A percentile compares a stretch with the other conserved stretches of the same genome.
Evolutionary conservation across 257 asterid species (phyloP).

Genomic region (Agastache rugosa): DNA sequence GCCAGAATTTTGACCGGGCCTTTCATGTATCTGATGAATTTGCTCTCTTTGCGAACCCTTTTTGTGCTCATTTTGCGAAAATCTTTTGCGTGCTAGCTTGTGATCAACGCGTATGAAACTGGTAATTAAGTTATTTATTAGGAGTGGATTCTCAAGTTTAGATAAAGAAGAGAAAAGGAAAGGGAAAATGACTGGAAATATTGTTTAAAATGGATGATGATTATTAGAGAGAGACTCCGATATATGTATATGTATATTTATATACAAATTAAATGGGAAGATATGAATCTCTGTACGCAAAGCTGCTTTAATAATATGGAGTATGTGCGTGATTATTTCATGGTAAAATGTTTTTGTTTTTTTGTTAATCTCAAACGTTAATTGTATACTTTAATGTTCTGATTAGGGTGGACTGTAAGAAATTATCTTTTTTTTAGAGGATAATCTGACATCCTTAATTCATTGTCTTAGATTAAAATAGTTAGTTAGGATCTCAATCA

Average conservation of each 20-base stretch:
- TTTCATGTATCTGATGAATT: conserved; percentile 44
- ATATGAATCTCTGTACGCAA: background rate
- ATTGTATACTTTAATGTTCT: background rate
- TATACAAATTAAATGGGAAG: background rate
- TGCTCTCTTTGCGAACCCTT: conserved; percentile 32
- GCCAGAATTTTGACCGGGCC: conserved; percentile 46
- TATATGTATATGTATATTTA: background rate
- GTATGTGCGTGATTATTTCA: background rate
- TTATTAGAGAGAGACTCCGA: background rate
- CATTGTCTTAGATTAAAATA: background rate
- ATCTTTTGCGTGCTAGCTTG: background rate
- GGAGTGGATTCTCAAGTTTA: background rate
- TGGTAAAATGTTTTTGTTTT: too few relatives aligned
- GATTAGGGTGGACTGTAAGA: background rate
- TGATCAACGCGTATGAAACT: conserved; percentile 8
- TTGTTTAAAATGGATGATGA: background rate
- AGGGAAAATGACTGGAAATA: conserved; percentile 19
- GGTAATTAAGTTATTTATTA: background rate
- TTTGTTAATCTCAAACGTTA: background rate
- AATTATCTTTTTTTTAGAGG: background rate
- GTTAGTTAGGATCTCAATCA: background rate
- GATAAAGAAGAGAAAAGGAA: background rate
- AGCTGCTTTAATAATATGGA: background rate
- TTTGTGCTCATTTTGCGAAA: conserved; percentile 28
- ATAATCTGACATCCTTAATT: background rate